Percentiles rank a stretch among this genome's conserved stretches.
These are phyloP conservation scores for Pichia sp. DNA, from an alignment of 1,139 yeast genomes.

Conservation along the genomic window DNA sequence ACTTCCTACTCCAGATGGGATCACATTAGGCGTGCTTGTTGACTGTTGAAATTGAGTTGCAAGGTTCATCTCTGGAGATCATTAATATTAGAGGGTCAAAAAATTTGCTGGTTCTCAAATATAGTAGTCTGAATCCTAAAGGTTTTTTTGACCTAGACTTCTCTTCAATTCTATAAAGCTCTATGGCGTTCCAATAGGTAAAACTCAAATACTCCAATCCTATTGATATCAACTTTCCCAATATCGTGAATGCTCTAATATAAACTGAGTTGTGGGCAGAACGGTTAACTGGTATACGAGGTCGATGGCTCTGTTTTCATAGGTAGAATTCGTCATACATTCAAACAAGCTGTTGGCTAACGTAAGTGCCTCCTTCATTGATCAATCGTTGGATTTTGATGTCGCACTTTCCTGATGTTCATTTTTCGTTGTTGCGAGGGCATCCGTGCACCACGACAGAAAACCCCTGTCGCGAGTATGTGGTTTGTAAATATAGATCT, in stretches of 20 bases:
- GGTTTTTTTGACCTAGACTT: neutral
- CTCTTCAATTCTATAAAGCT: neutral
- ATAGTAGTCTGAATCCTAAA: neutral
- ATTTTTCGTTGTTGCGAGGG: neutral
- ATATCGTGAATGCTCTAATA: neutral
- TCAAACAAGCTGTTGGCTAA: neutral
- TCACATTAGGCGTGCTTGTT: slow-evolving; percentile 8
- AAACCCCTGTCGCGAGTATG: neutral
- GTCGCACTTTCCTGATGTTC: neutral
- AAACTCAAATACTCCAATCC: neutral
- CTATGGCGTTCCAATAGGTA: neutral
- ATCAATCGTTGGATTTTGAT: neutral
- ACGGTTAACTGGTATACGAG: neutral
- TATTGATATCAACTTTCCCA: neutral
- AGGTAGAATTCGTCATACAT: neutral
- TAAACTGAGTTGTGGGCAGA: neutral
- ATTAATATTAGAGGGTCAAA: neutral
- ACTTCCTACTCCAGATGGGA: slow-evolving; percentile 5
- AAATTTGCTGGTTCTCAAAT: neutral
- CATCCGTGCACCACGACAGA: neutral
- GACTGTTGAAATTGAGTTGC: slow-evolving; percentile 19
- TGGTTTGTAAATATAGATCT: neutral
- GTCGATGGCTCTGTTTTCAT: neutral
- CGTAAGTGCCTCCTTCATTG: neutral
- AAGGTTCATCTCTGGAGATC: slow-evolving; percentile 13